phyloP scores from a whole-genome alignment of 2,329 filamentous ascomycete genomes.

The Davidsoniella virescens region DNA sequence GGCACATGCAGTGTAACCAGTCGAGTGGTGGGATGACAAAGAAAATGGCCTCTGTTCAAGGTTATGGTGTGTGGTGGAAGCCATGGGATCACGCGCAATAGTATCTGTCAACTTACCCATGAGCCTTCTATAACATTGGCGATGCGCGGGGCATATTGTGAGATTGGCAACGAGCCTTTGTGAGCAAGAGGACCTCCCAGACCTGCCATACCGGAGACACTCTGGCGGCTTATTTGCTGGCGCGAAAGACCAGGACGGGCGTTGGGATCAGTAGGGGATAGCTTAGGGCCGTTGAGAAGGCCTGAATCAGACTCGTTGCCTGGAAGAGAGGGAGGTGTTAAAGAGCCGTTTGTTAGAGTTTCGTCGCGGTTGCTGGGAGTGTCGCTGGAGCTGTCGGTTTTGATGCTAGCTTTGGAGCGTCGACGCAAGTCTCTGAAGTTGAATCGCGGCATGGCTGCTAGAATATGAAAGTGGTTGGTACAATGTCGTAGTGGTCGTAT shows the following conservation, averaged over 20 bases:
- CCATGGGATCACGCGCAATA: not conserved
- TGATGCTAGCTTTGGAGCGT: constrained; percentile 60
- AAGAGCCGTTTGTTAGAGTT: constrained; percentile 49
- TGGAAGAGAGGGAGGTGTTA: constrained; percentile 55
- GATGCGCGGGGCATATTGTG: constrained; percentile 66
- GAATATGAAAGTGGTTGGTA: too few relatives aligned
- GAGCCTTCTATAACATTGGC: constrained; percentile 65
- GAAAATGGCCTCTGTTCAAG: too few relatives aligned
- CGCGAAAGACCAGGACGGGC: not conserved
- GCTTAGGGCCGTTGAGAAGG: constrained; percentile 20
- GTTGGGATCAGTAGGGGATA: not conserved
- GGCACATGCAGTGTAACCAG: constrained; percentile 10
- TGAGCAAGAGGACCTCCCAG: constrained; percentile 37
- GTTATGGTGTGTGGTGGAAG: not conserved
- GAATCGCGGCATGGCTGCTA: constrained; percentile 8
- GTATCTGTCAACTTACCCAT: constrained; percentile 46
- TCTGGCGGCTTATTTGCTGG: constrained; percentile 29
- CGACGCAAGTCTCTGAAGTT: constrained; percentile 55
- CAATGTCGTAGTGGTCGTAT: too few relatives aligned
- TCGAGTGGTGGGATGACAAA: not conserved
- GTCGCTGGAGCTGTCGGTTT: constrained; percentile 45
- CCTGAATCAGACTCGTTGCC: constrained; percentile 49
- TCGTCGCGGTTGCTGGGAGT: constrained; percentile 41
- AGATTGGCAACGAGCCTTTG: constrained; percentile 45
- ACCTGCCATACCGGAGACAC: constrained; percentile 47